Evolutionary conservation across 2,329 filamentous ascomycete genomes (phyloP), one percentile per base, ranked within the genome.

Genomic region (Sclerotinia minor): DNA sequence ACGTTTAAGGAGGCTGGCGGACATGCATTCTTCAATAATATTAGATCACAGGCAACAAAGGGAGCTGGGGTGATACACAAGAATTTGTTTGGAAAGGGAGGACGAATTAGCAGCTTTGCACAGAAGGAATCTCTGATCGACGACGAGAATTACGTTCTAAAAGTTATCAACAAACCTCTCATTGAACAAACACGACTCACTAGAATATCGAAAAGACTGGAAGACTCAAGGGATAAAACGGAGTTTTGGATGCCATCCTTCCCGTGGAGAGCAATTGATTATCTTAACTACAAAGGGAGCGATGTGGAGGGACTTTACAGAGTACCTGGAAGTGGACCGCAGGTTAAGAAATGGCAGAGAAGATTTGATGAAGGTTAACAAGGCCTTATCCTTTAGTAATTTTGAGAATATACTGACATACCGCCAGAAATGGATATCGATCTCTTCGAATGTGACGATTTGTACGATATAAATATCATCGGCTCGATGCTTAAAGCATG

Each of bases 181-280:
- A 84, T 96, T 35, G 90, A 97, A 77, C 94, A 98, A 79, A 94
- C 94, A 8, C 88, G 94, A n/a, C 83, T 89, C 71, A 97, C 94
- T 0, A 87, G 94, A 71, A 97, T 98, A 76, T 96, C 93, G 9
- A 96, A 94, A 79, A 87, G 90, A 41, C 82, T 98, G 54, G 92
- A 96, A 76, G 87, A 91, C 69, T 97, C 94, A 13, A 87, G 89
- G 70, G 94, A 98, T 76, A 97, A 97, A 83, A 98, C 94, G 0
- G 94, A 97, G 76, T 98, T 96, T 76, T 98, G 94, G 94, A 97
- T 98, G 94, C 94, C 94, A 17, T 92, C 93, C 8, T 89, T 98
- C 68, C 94, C 94, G 0, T 97, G 94, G 91, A 86, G 94, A 71
- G 96, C 93, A 68, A 97, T 98, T 72, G 94, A 98, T 80, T 97